phyloP scores from a whole-genome alignment of 2,329 filamentous ascomycete genomes.

The Dendrostoma leiphaemia region DNA sequence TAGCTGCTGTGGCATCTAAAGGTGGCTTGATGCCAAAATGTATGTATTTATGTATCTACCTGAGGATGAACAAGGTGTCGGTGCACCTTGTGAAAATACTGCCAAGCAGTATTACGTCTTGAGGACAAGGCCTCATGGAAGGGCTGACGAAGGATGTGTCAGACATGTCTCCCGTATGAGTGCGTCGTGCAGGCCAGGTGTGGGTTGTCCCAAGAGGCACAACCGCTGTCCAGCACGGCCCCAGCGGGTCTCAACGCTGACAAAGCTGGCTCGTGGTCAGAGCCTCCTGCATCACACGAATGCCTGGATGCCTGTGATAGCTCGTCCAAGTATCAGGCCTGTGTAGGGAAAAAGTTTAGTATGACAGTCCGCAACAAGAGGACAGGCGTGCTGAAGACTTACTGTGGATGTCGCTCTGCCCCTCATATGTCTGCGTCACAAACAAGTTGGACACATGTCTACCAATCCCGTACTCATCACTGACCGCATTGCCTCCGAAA shows the following conservation, averaged over 20 bases:
- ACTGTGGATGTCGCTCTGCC: conserved; percentile 97
- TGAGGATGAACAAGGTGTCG: no score
- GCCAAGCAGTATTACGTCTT: no score
- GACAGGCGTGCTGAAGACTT: conserved; percentile 38
- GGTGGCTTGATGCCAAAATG: neutral
- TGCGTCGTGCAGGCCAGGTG: no score
- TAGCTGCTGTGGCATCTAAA: neutral
- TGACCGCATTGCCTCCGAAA: conserved; percentile 97
- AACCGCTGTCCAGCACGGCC: no score
- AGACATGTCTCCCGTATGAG: no score
- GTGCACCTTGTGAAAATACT: no score
- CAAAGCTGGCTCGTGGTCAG: neutral
- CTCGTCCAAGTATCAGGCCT: conserved; percentile 66
- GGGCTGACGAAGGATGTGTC: no score
- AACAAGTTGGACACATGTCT: conserved; percentile 95
- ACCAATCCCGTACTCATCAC: conserved; percentile 94
- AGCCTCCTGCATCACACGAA: conserved; percentile 56
- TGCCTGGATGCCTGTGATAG: conserved; percentile 73
- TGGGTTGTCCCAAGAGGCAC: no score
- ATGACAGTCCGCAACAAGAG: conserved; percentile 17
- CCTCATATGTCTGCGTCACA: conserved; percentile 97
- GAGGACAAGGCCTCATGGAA: no score
- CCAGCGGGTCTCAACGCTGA: no score
- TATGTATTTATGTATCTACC: neutral
- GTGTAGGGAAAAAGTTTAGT: conserved; percentile 27